Conservation (phyloP, 768 basidiomycete genomes). For the Lepiota brunneoincarnata region DNA sequence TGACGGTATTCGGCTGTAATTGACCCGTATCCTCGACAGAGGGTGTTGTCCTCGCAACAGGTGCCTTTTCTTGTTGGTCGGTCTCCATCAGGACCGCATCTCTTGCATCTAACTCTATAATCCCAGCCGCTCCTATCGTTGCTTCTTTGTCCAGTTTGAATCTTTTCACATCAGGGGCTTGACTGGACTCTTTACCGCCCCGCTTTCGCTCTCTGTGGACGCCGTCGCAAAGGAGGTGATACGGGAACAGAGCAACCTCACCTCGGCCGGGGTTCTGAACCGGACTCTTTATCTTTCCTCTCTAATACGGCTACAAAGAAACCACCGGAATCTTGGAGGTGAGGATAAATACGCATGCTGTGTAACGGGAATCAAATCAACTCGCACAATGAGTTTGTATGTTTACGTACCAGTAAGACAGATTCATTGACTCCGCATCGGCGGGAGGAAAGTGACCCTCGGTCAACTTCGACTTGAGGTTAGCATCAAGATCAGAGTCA, state of each 20-base stretch:
- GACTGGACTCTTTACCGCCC: conserved; percentile 37
- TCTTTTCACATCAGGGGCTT: conserved; percentile 50
- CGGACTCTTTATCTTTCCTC: conserved; percentile 29
- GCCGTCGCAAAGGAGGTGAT: neutral
- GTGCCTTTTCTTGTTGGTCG: conserved; percentile 1
- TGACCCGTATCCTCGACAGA: conserved; percentile 15
- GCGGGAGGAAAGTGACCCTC: conserved; percentile 80
- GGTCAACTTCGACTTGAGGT: conserved; percentile 58
- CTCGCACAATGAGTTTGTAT: neutral
- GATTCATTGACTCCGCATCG: conserved; percentile 54
- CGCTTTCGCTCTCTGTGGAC: conserved; percentile 47
- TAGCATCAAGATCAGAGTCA: conserved; percentile 44
- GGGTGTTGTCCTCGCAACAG: conserved; percentile 9
- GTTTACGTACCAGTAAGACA: conserved; percentile 67
- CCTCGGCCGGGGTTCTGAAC: neutral
- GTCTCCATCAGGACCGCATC: too few relatives aligned
- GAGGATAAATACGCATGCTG: conserved; percentile 90
- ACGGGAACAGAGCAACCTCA: neutral
- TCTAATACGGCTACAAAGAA: conserved; percentile 95
- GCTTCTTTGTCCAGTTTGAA: conserved; percentile 28
- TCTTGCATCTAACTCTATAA: neutral
- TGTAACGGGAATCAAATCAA: neutral
- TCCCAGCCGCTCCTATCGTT: neutral
- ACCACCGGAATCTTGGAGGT: conserved; percentile 94
- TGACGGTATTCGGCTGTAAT: conserved; percentile 18